Evolutionary conservation across 2,329 filamentous ascomycete species (phyloP).

Genomic region (Paraconiothyrium sp.): DNA sequence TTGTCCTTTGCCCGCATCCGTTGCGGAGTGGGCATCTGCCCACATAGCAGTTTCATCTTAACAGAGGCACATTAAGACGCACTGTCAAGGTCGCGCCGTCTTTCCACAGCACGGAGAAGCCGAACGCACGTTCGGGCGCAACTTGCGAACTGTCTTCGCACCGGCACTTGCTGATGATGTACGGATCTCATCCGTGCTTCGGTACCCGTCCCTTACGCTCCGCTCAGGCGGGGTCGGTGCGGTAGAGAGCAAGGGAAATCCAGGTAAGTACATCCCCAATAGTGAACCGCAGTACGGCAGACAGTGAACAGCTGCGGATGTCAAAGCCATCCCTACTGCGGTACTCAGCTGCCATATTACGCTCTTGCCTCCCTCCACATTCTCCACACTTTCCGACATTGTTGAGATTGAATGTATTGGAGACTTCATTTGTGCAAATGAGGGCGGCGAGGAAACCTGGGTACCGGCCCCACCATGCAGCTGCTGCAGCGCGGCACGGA

Average conservation of each 20-base stretch:
- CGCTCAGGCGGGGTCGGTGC: constrained; percentile 30
- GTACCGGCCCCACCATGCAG: constrained; percentile 38
- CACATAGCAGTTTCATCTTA: constrained; percentile 28
- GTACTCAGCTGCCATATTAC: constrained; percentile 27
- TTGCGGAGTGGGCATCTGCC: constrained; percentile 9
- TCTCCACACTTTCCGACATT: constrained; percentile 39
- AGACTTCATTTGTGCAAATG: constrained; percentile 37
- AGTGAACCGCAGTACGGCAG: constrained; percentile 41
- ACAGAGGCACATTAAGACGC: constrained; percentile 23
- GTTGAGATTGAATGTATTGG: constrained; percentile 19
- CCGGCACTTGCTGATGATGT: constrained; percentile 12
- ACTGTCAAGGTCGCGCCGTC: constrained; percentile 14
- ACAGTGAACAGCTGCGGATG: constrained; percentile 32
- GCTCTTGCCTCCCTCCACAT: constrained; percentile 34
- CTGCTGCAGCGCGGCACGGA: constrained; percentile 29
- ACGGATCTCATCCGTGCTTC: constrained; percentile 21
- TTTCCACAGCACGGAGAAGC: constrained; percentile 19
- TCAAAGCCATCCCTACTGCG: constrained; percentile 23
- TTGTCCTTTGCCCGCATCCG: constrained; percentile 17
- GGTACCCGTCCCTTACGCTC: constrained; percentile 39
- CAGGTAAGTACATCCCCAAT: constrained; percentile 34
- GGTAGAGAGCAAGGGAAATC: constrained; percentile 31
- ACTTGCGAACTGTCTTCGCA: background rate
- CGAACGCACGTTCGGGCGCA: constrained; percentile 11
- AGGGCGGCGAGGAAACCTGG: constrained; percentile 30